A percentile compares a stretch with the other conserved stretches of the same genome.
Conservation (phyloP, 345 rosid species). For the Raphanus raphanistrum region DNA sequence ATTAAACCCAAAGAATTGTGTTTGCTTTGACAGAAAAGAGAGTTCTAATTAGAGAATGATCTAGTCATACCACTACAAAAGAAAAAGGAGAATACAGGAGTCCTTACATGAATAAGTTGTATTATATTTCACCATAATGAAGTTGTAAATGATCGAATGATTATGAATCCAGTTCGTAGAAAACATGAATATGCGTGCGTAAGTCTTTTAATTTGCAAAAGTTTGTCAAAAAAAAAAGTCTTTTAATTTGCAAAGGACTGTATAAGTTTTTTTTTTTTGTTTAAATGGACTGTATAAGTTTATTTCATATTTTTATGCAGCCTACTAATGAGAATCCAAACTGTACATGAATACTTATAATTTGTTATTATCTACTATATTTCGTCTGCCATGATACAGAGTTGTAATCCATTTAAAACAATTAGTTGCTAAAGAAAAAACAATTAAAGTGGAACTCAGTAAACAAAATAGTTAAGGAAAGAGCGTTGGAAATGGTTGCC, state of each 20-base stretch:
- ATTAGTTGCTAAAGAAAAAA: no score
- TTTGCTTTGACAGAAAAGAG: background rate
- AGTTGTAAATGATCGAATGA: background rate
- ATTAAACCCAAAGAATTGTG: background rate
- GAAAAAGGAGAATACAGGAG: background rate
- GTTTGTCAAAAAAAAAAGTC: background rate
- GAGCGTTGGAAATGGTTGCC: background rate
- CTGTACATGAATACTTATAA: no score
- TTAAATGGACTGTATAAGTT: no score
- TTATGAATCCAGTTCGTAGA: background rate
- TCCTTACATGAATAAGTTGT: background rate
- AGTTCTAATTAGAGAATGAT: background rate
- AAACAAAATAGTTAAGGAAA: background rate
- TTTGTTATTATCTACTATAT: no score
- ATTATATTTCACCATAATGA: background rate
- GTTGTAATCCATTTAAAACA: background rate
- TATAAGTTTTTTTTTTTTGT: no score
- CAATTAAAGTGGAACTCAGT: background rate
- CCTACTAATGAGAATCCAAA: no score
- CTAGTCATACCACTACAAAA: background rate
- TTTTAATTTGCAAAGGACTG: no score
- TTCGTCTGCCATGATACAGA: no score
- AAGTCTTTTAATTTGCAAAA: no score
- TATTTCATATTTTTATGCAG: no score
- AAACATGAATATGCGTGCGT: no score